phyloP scores from a whole-genome alignment of 305 asterid genomes.

The Rubia tinctorum region DNA sequence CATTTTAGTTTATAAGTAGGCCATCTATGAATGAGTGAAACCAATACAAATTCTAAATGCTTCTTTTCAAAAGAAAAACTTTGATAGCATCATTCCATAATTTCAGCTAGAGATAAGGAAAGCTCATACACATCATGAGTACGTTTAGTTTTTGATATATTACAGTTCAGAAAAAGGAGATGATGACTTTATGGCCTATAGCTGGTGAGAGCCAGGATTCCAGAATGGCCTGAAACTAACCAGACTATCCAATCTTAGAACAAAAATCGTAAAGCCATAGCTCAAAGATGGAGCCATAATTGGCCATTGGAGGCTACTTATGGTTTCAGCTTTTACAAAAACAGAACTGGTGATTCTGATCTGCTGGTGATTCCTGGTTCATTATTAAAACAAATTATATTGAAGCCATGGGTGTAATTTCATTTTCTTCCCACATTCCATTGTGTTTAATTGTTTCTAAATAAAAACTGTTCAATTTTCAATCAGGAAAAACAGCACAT shows the following conservation, averaged over 20 bases:
- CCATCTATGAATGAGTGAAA: neutral
- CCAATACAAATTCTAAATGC: neutral
- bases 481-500: neutral
- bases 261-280: neutral
- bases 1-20: neutral
- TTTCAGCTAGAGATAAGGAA: slow-evolving; percentile 6
- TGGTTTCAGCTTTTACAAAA: neutral
- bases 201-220: neutral
- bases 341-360: neutral
- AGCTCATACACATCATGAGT: neutral
- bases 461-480: too few species aligned
- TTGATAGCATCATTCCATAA: neutral
- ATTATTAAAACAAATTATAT: too few species aligned
- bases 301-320: neutral
- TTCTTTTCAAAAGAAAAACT: neutral
- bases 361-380: neutral
- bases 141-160: neutral
- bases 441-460: too few species aligned
- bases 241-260: neutral
- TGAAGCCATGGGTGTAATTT: neutral
- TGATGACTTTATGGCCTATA: neutral
- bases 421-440: neutral
- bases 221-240: neutral
- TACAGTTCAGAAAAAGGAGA: neutral
- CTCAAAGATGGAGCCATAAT: neutral